Evolutionary conservation across 768 basidiomycete genomes (phyloP), one percentile per base, ranked within the genome.

Genomic region (Phlebiopsis gigantea): DNA sequence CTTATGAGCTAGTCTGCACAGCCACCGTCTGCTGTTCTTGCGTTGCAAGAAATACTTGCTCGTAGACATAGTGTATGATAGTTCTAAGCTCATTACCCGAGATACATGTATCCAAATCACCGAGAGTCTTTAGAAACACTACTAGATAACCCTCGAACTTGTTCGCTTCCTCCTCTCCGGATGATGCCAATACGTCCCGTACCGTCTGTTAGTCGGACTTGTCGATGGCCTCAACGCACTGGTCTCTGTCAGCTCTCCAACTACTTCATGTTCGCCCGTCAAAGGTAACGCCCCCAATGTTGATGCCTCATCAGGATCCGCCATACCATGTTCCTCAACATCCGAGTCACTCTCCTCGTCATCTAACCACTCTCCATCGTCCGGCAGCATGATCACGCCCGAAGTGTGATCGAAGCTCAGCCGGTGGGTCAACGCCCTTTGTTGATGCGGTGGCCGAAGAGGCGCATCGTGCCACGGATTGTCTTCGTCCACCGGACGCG

Each of bases 331-430:
- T 21, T 73, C 75, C 19, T 77, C 79, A 2, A 9, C 34, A 24
- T 84, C 84, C 31, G 74, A 75, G 53, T 77, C 74, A 49, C 70
- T 72, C 24, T 73, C 76, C 1, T 76, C 81, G 8, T 77, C 73
- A 15, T 77, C 73, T 61, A 87, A 71, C 82, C 87, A 88, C 60
- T 81, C 78, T 44, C 66, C 70, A 61, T 84, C 79, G 39, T 93
- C 91, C 0, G 93, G 91, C 2, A 95, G 72, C 78, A 87, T 87
- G 61, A 95, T 95, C 31, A 94, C 90, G 0, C 93, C 93, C 2
- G 88, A 88, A 4, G 84, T 91, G 49, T 84, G 85, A 66, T 94
- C 92, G 60, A 86, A 95, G 71, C 90, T 93, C 53, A 92, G 70
- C 17, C 89, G 80, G 64, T 89, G 86, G 52, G 71, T 72, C 46